These are phyloP conservation scores for Aspergillus sparsus DNA, from an alignment of 495 filamentous ascomycete genomes.

Conservation along the genomic window DNA sequence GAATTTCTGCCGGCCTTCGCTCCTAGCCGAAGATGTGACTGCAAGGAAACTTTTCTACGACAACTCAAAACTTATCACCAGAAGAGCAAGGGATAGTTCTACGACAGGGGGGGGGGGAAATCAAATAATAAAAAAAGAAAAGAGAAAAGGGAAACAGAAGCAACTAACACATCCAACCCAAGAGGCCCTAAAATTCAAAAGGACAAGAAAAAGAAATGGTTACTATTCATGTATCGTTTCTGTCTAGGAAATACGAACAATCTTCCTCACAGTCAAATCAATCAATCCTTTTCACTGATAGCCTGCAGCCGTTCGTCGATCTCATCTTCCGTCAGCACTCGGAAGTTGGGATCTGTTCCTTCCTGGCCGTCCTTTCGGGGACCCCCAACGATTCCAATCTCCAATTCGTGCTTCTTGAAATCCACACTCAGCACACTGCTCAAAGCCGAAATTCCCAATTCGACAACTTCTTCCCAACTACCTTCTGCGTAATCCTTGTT, in stretches of 20 bases:
- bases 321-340: conserved; percentile 91
- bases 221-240: conserved; percentile 27
- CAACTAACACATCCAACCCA: conserved; percentile 8
- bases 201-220: neutral
- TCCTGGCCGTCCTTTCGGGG: conserved; percentile 76
- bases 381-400: conserved; percentile 94
- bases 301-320: conserved; percentile 97
- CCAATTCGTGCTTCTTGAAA: conserved; percentile 98
- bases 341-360: conserved; percentile 74
- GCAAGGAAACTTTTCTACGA: conserved; percentile 20
- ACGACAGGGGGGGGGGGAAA: conserved; percentile 6
- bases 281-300: conserved; percentile 95
- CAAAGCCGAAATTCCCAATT: conserved; percentile 89
- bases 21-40: neutral
- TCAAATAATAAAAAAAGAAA: conserved; percentile 19
- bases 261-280: conserved; percentile 8
- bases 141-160: conserved; percentile 28
- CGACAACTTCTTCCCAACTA: conserved; percentile 96
- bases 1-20: conserved; percentile 1
- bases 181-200: conserved; percentile 3
- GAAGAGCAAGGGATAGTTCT: neutral
- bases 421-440: conserved; percentile 97
- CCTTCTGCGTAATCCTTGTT: conserved; percentile 95
- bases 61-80: neutral
- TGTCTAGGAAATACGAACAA: conserved; percentile 23